Evolutionary conservation across 169 alveolate genomes (phyloP).

Genomic region (Theileria equi): DNA sequence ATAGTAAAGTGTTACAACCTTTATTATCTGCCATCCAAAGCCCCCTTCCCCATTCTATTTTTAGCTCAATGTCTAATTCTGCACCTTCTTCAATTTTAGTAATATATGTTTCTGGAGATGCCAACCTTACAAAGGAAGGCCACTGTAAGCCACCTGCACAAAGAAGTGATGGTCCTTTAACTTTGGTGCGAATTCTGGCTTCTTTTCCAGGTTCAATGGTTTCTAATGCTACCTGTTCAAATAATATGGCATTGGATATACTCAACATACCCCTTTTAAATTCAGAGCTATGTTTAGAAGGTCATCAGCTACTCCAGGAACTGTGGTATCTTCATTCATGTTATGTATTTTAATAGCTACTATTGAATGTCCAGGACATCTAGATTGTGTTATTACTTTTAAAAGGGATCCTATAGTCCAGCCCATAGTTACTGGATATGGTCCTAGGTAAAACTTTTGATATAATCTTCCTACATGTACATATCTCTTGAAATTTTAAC

Average conservation of each 20-base stretch:
- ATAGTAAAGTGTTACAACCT: constrained; percentile 17
- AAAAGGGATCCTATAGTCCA: constrained; percentile 80
- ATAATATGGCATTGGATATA: constrained; percentile 1
- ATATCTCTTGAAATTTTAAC: neutral
- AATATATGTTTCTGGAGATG: constrained; percentile 73
- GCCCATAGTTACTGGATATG: constrained; percentile 78
- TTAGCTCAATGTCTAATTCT: constrained; percentile 70
- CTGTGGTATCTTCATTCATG: constrained; percentile 68
- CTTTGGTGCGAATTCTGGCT: constrained; percentile 68
- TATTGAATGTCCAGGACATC: constrained; percentile 81
- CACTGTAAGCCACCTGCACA: constrained; percentile 77
- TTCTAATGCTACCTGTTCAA: constrained; percentile 56
- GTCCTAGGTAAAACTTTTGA: constrained; percentile 81
- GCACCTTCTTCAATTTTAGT: constrained; percentile 74
- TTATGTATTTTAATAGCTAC: constrained; percentile 78
- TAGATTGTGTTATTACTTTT: constrained; percentile 70
- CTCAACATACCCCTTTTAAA: constrained; percentile 65
- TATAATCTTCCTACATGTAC: constrained; percentile 69
- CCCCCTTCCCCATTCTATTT: constrained; percentile 83
- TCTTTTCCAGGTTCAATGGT: constrained; percentile 60
- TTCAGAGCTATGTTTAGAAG: constrained; percentile 76
- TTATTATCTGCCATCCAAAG: constrained; percentile 67
- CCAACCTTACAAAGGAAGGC: constrained; percentile 72
- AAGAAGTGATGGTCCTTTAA: constrained; percentile 73
- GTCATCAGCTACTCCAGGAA: constrained; percentile 73